phyloP scores from a whole-genome alignment of 2,329 filamentous ascomycete genomes.

The Fusarium buharicum region DNA sequence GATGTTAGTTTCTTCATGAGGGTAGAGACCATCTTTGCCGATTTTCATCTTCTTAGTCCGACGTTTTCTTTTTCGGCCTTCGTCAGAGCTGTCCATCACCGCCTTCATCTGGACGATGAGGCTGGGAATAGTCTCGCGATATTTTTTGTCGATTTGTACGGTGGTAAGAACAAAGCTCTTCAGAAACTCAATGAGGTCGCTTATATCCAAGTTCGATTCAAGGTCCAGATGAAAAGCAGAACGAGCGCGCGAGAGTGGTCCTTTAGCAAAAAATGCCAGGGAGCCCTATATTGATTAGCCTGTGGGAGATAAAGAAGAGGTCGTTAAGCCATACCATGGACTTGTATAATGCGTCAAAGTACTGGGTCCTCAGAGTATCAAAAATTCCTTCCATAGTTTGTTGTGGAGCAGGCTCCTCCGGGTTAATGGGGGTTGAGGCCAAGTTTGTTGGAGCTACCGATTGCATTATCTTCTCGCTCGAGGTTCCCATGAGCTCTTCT shows the following conservation, averaged over 20 bases:
- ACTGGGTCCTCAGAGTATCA: slow-evolving; percentile 66
- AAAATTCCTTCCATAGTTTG: slow-evolving; percentile 65
- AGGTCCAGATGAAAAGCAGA: slow-evolving; percentile 74
- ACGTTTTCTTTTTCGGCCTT: slow-evolving; percentile 57
- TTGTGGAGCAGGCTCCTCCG: slow-evolving; percentile 38
- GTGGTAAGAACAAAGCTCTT: slow-evolving; percentile 74
- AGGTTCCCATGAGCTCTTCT: slow-evolving; percentile 24
- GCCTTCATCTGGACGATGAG: slow-evolving; percentile 68
- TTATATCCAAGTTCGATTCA: slow-evolving; percentile 68
- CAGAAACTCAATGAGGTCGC: slow-evolving; percentile 74
- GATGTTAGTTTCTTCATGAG: slow-evolving; percentile 71
- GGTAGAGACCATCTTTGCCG: slow-evolving; percentile 75
- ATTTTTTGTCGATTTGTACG: slow-evolving; percentile 80
- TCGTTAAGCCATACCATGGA: slow-evolving; percentile 63
- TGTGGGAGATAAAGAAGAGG: not conserved
- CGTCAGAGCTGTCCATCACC: slow-evolving; percentile 66
- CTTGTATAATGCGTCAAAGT: slow-evolving; percentile 70
- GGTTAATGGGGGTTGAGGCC: slow-evolving; percentile 2
- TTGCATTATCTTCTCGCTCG: not conserved
- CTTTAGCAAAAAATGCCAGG: slow-evolving; percentile 85
- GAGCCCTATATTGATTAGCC: slow-evolving; percentile 65
- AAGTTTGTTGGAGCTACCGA: not conserved
- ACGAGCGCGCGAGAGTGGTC: slow-evolving; percentile 78
- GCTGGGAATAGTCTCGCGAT: slow-evolving; percentile 74
- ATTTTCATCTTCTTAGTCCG: slow-evolving; percentile 73